Base-by-base conservation (phyloP, 768 basidiomycete genomes). In the Naganishia antarctica region DNA sequence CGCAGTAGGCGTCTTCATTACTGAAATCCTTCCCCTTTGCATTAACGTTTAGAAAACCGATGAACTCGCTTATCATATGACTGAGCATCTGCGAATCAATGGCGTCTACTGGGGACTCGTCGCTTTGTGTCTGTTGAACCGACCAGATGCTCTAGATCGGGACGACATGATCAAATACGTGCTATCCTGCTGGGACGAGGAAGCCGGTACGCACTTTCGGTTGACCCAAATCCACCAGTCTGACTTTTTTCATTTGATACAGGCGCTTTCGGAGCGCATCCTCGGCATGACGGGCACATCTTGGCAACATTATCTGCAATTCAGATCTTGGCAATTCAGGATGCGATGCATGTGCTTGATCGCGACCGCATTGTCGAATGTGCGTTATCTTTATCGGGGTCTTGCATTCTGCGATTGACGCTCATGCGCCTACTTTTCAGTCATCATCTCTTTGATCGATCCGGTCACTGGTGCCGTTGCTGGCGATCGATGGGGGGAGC, bases 91-190 rank as follows among this genome's bases (percentile, higher is more conserved):
- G 7, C 88, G 94, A 7, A 81, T 99, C 78, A 98, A 97, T 76
- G 94, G 92, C 1, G 81, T 98, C 8, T 99, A 96, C 77, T 99
- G 96, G 96, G 96, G 91, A 8, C 80, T 92, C 43, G 91, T 88
- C 0, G 91, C 96, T 0, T 80, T 94, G 2, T 88, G 83, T 40
- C 81, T 91, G 48, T 88, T 98, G 86, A 84, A 82, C 0, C 83
- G 83, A 47, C 80, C 84, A 61, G 87, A 92, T 51, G 90, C 90
- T 0, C 80, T 99, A 58, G 83, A 88, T 69, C 80, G 86, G 43
- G 85, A 90, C 26, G 91, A 90, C 67, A 89, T 89, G 83, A 83
- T 98, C 31, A 82, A 82, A 2, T 98, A 89, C 74, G 91, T 97
- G 58, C 83, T 92, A 85, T 87, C 85, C 69, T 99, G 96, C 76